Evolutionary conservation across 108 stramenopile genomes (phyloP), one percentile per base, ranked within the genome.

Genomic region (Aurantiochytrium sp.): DNA sequence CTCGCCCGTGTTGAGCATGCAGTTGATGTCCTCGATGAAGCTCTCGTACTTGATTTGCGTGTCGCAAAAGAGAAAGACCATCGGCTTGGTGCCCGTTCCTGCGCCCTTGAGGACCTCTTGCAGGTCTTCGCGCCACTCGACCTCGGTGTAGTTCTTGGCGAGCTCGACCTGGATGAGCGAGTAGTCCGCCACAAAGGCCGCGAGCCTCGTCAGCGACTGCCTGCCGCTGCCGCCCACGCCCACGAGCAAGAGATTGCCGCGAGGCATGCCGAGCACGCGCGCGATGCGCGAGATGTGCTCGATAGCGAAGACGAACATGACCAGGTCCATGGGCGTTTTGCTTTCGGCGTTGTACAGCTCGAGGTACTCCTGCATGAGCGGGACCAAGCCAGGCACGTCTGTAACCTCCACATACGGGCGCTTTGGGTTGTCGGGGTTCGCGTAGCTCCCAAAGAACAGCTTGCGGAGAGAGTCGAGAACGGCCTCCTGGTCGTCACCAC

Each of bases 1-100:
- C 89, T 94, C 93, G 27, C 93, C 93, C 52, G 91, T 92, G 86
- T 94, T 94, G 48, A 94, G 91, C 34, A 94, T 92, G 37, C 90
- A 90, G 69, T 93, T 93, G 37, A 94, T 90, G 55, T 94, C 94
- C 87, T 94, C 94, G 24, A 93, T 86, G 54, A 93, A 93, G 17
- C 90, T 69, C 90, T 94, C 92, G 48, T 87, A 69, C 85, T 93
- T 89, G 45, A 94, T 91, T 37, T 94, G 93, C 15, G 94, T 92
- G 85, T 94, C 94, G 45, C 88, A 88, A 53, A 94, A 86, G 19
- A 93, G 87, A 87, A 94, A 92, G 6, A 93, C 94, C 42, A 91
- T 92, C 2, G 93, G 93, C 48, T 55, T 87, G 41, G 54, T 31
- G 19, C 91, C 87, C 21, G 90, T 90, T 1, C 93, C 94, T 0